Evolutionary conservation across 805 yeast genomes (phyloP).

Genomic region (Kuraishia molischiana): DNA sequence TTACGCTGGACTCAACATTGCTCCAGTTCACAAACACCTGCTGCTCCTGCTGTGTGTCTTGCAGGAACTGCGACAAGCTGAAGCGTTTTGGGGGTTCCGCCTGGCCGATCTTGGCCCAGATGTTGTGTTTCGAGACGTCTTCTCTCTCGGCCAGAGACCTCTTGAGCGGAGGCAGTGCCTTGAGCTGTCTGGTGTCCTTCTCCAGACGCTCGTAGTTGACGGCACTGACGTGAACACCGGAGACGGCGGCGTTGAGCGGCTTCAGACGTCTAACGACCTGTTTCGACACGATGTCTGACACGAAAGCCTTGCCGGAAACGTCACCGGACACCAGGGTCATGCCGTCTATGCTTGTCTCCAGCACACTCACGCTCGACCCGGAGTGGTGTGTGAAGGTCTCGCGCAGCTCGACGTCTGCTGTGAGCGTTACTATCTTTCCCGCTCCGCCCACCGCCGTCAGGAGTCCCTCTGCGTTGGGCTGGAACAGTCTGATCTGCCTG

Average conservation of each 20-base stretch:
- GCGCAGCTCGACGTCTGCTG: constrained; percentile 37
- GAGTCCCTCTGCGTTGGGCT: constrained; percentile 23
- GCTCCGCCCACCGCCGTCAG: constrained; percentile 56
- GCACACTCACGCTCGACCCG: constrained; percentile 33
- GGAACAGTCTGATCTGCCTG: constrained; percentile 43
- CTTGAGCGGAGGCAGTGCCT: constrained; percentile 10
- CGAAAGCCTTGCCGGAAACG: constrained; percentile 51
- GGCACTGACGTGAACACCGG: constrained; percentile 12
- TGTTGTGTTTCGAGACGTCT: constrained; percentile 13
- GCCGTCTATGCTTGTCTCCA: constrained; percentile 67
- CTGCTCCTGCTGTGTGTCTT: constrained; percentile 24
- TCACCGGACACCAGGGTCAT: constrained; percentile 68
- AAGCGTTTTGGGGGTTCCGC: constrained; percentile 58
- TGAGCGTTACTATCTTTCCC: constrained; percentile 38
- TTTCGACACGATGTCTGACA: constrained; percentile 61
- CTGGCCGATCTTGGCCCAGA: constrained; percentile 14
- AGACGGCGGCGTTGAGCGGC: constrained; percentile 16
- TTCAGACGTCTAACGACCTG: constrained; percentile 55
- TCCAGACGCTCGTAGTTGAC: neutral
- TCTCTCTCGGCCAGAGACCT: neutral
- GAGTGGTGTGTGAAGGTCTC: constrained; percentile 45
- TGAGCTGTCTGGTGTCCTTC: constrained; percentile 14
- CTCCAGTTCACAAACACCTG: constrained; percentile 20
- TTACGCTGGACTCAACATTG: neutral
- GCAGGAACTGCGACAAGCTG: constrained; percentile 25